Percentiles rank a stretch among this genome's conserved stretches.
Evolutionary conservation across 805 yeast genomes (phyloP).

Genomic region (Pichia nanzhaoensis): DNA sequence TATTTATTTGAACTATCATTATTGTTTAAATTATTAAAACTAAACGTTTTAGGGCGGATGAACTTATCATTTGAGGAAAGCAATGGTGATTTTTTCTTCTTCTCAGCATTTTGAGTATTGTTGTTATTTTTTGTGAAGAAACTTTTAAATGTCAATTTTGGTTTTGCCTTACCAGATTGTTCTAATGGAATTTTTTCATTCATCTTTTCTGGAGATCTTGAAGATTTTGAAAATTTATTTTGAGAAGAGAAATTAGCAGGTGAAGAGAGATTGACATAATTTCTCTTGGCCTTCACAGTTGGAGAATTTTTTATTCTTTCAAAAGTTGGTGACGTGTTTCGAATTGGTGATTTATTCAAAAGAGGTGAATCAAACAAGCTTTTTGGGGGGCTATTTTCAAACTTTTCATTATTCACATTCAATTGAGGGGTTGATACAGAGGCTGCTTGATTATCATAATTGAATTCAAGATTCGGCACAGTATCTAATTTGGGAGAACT

Average conservation of each 20-base stretch:
- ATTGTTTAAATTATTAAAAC: constrained; percentile 6
- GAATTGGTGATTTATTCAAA: constrained; percentile 10
- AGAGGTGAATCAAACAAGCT: constrained; percentile 6
- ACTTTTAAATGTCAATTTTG: constrained; percentile 25
- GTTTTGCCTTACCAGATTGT: constrained; percentile 11
- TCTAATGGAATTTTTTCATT: neutral
- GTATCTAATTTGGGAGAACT: constrained; percentile 6
- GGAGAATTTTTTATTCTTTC: constrained; percentile 10
- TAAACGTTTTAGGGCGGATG: constrained; percentile 14
- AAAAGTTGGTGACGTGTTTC: constrained; percentile 13
- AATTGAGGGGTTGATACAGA: neutral
- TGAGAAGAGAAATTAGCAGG: neutral
- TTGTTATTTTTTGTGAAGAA: constrained; percentile 20
- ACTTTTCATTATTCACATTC: too few relatives aligned
- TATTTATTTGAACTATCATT: constrained; percentile 5
- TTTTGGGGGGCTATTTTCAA: neutral
- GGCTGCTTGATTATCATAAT: neutral
- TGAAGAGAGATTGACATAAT: constrained; percentile 6
- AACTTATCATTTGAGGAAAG: neutral
- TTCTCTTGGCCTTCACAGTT: constrained; percentile 1
- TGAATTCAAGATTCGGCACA: constrained; percentile 2
- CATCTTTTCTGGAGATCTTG: neutral
- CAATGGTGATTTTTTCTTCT: constrained; percentile 4
- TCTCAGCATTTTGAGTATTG: neutral
- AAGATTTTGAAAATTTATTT: constrained; percentile 1